Evolutionary conservation across 768 basidiomycete species (phyloP), one percentile per base, ranked within the genome.

Genomic region (Filobasidium wieringae): DNA sequence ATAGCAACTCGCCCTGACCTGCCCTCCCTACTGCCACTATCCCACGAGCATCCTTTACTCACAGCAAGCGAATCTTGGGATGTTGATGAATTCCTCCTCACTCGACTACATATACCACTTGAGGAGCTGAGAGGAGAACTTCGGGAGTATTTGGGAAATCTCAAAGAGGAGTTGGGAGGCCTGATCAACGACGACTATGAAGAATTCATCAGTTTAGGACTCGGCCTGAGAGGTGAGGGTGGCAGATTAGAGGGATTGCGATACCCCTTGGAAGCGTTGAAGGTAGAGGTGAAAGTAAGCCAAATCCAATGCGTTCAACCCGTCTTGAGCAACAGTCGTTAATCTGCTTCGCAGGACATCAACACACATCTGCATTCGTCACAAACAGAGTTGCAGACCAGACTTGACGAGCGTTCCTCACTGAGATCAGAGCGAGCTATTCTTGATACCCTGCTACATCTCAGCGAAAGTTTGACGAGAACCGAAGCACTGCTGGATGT

Each of bases 111-210:
- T 64, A 86, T 85, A 0, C 87, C 89, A 9, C 79, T 95, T 19
- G 84, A 86, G 30, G 93, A 96, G 72, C 78, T 96, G 31, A 84
- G 91, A 53, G 74, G 81, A 3, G 92, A 99, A 70, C 78, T 99
- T 22, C 80, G 90, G 31, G 83, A 88, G 53, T 96, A 96, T 71
- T 78, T 89, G 59, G 80, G 82, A 0, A 77, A 79, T 9, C 76
- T 99, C 62, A 90, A 93, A 73, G 88, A 92, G 71, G 93, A 95
- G 71, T 80, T 99, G 33, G 90, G 97, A 30, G 84, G 84, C 67
- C 82, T 97, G 67, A 95, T 97, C 71, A 97, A 99, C 74, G 86
- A 90, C 65, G 95, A 97, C 75, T 99, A 97, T 68, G 91, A 91
- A 72, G 91, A 91, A 14, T 99, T 97, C 71, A 93, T 97, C 67